Base-by-base conservation (phyloP, 306 rosid genomes). In the Rosa multiflora region DNA sequence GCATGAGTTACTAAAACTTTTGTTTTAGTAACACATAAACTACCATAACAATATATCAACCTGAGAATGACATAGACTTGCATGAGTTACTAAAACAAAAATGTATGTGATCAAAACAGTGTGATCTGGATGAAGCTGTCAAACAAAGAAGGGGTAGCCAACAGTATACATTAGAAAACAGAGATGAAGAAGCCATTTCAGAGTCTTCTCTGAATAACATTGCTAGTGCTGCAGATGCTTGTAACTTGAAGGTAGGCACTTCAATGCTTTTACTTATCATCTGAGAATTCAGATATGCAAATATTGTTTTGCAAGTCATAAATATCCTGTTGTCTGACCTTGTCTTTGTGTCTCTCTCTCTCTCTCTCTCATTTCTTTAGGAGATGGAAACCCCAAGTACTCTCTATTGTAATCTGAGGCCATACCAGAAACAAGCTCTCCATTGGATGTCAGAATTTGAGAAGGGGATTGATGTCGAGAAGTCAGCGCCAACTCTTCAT, bases 351-450 rank as follows among this genome's bases (percentile, higher is more conserved):
- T 44, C 47, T 44, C 47, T 43, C 47, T 43, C 20, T 44, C 63
- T 43, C 6, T 46, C 70, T 46, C n/a, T 67, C 72, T 63, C 10
- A 20, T 70, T 85, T 15, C 32, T 29, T 29, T 74, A 93, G 98
- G 98, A 91, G 88, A 86, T 82, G 88, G 91, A 88, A 73, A 88
- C 95, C 40, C 92, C 98, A 17, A 53, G 26, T 15, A 78, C 87
- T 40, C 83, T 93, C 51, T 61, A 61, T 68, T 91, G 97, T 75
- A 66, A 63, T 55, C 84, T 93, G 39, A 93, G 85, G 86, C 88
- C 95, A 70, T 91, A 93, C 88, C 98, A 93, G 88, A 93, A 89
- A 74, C 95, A 93, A 84, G 98, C 98, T 32, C 86, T 91, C 21
- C 79, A 78, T 74, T 93, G 97, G 98, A 91, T 93, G 98, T 78